phyloP scores from a whole-genome alignment of 108 stramenopile species.

The Discostella stelligeroides region DNA sequence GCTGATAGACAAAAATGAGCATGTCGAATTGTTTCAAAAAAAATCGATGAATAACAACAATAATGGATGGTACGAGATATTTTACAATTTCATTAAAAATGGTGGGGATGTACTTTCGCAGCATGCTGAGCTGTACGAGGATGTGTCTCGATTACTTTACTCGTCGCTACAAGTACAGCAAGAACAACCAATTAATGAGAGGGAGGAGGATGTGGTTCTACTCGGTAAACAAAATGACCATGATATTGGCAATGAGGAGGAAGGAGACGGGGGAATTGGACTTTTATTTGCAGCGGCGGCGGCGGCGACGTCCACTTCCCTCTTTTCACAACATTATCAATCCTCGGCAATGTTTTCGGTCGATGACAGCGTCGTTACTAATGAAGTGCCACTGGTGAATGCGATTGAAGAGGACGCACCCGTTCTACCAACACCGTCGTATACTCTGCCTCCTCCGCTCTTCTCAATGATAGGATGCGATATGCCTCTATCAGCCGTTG shows the following conservation, averaged over 20 bases:
- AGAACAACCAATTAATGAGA: not conserved
- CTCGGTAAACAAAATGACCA: not conserved
- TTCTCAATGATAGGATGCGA: conserved; percentile 35
- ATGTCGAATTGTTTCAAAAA: too few species aligned
- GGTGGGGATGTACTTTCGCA: not conserved
- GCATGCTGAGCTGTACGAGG: not conserved
- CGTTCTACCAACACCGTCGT: not conserved
- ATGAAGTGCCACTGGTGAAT: not conserved
- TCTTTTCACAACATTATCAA: not conserved
- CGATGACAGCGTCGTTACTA: not conserved
- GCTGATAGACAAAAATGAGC: not conserved
- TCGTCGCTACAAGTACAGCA: too few species aligned
- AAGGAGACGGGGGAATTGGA: conserved; percentile 4
- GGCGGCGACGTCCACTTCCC: not conserved
- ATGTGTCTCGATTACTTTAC: not conserved
- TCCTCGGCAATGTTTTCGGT: not conserved
- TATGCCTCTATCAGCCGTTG: conserved; percentile 8
- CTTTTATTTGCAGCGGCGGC: conserved; percentile 13
- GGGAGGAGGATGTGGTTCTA: not conserved
- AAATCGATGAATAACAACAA: not conserved
- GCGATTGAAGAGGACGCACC: not conserved
- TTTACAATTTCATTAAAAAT: conserved; percentile 7
- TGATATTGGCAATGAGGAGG: not conserved
- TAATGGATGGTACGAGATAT: not conserved
- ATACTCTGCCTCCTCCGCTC: conserved; percentile 26